These are phyloP conservation scores for Sugiyamaella paludigena DNA, from an alignment of 1,139 yeast genomes.

Conservation along the genomic window DNA sequence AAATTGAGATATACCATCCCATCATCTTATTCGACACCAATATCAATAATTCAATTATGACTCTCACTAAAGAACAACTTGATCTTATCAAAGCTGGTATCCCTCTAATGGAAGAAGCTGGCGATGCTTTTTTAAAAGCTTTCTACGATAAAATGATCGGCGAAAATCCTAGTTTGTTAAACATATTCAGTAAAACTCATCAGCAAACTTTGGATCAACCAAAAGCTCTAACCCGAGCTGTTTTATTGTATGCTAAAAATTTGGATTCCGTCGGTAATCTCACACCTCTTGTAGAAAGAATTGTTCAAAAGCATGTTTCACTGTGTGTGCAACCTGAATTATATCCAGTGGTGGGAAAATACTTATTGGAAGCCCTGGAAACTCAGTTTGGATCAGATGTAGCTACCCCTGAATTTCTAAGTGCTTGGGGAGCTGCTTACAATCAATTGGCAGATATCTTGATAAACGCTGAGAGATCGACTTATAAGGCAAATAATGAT, in stretches of 20 bases:
- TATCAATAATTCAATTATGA: not conserved
- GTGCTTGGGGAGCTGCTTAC: conserved; percentile 69
- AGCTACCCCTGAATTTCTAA: conserved; percentile 56
- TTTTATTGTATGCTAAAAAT: conserved; percentile 60
- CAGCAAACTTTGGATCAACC: conserved; percentile 61
- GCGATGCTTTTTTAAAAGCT: conserved; percentile 52
- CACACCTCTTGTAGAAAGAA: conserved; percentile 54
- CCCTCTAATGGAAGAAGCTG: conserved; percentile 57
- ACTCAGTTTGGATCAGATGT: conserved; percentile 54
- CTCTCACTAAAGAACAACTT: conserved; percentile 36
- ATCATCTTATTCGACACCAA: too few relatives aligned
- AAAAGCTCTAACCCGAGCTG: conserved; percentile 59
- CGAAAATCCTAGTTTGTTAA: conserved; percentile 53
- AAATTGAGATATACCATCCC: too few relatives aligned
- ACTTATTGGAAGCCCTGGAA: conserved; percentile 52
- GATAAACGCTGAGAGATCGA: conserved; percentile 53
- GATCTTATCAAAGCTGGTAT: conserved; percentile 52
- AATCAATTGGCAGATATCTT: conserved; percentile 60
- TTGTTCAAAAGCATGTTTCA: conserved; percentile 66
- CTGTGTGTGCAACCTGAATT: conserved; percentile 60
- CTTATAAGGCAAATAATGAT: conserved; percentile 42
- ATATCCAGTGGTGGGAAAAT: conserved; percentile 61
- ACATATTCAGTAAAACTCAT: conserved; percentile 59
- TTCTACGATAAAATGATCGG: conserved; percentile 58
- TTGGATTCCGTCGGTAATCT: conserved; percentile 59